Base-by-base conservation (phyloP, 1,139 yeast species). In the Suhomyces yuchorum region DNA sequence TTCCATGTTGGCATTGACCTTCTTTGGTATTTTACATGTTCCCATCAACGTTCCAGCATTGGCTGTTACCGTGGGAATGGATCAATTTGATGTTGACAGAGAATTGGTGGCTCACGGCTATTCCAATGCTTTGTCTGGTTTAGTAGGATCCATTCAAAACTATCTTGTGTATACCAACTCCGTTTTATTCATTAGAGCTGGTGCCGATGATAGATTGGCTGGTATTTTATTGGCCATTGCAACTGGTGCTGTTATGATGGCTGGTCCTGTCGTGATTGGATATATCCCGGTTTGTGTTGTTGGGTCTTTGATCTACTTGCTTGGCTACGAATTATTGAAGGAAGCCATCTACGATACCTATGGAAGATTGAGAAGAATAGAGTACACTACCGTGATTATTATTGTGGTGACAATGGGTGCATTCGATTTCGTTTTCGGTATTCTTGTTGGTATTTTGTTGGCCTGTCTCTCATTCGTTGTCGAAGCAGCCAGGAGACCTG, bases 11-110 rank as follows among this genome's bases (percentile, higher is more conserved):
- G 99, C 99, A 0, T 72, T 93, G 54, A 92, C 99, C 0, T 93
- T 93, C 63, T 93, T 93, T 61, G 99, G 99, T 4, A 87, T 93
- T 39, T 71, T 93, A 46, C 99, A 93, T 62, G 99, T 93, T 11
- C 99, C 99, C 4, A 93, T 93, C 54, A 93, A 93, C 63, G 97
- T 93, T 7, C 99, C 99, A 2, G 98, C 99, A 0, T 74, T 93
- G 48, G 97, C 98, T 0, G 95, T 93, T 15, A 87, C 96, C 2
- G 80, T 89, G 4, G 90, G 91, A 4, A 87, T 88, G 78, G 93
- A 87, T 62, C 86, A 85, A 53, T 81, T 87, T 54, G 96, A 92
- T 61, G 96, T 93, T 24, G 96, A 93, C 66, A 78, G 93, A 49
- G 99, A 93, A 67, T 77, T 93, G 51, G 86, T 92, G 37, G 97